A percentile compares a stretch with the other conserved stretches of the same genome.
These are phyloP conservation scores for Phlyctochytrium planicorne DNA, from an alignment of 192 early-diverging fungal species.

Conservation along the genomic window DNA sequence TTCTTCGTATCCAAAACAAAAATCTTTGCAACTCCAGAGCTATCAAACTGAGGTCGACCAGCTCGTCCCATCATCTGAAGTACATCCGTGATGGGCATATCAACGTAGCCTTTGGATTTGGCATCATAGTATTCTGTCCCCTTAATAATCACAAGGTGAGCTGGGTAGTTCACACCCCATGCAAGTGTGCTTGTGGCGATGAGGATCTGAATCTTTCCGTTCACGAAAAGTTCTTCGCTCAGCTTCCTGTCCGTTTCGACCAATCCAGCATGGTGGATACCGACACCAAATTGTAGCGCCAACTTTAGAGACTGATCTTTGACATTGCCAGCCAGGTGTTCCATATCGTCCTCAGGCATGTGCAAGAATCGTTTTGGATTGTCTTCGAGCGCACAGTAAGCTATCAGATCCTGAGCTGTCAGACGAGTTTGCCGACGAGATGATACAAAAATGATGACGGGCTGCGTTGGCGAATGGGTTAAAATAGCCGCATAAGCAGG, in stretches of 20 bases:
- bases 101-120: slow-evolving; percentile 85
- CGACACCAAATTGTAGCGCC: slow-evolving; percentile 92
- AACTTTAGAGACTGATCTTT: slow-evolving; percentile 78
- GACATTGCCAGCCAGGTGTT: slow-evolving; percentile 66
- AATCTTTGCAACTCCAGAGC: slow-evolving; percentile 86
- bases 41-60: slow-evolving; percentile 94
- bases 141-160: slow-evolving; percentile 96
- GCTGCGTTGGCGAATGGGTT: slow-evolving; percentile 89
- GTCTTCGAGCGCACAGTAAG: slow-evolving; percentile 88
- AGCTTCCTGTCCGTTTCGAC: slow-evolving; percentile 81
- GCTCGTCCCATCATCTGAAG: slow-evolving; percentile 99
- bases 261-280: slow-evolving; percentile 95
- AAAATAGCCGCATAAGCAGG: slow-evolving; percentile 93
- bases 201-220: slow-evolving; percentile 93
- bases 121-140: slow-evolving; percentile 98
- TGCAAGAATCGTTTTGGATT: slow-evolving; percentile 86
- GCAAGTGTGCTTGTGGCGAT: slow-evolving; percentile 95
- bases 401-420: slow-evolving; percentile 95
- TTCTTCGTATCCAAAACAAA: slow-evolving; percentile 96
- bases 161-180: slow-evolving; percentile 98
- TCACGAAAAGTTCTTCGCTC: slow-evolving; percentile 91
- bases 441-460: slow-evolving; percentile 97
- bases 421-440: slow-evolving; percentile 95
- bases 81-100: slow-evolving; percentile 97
- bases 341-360: slow-evolving; percentile 79